Evolutionary conservation across 108 stramenopile species (phyloP).

Genomic region (Epithemia pelagica): DNA sequence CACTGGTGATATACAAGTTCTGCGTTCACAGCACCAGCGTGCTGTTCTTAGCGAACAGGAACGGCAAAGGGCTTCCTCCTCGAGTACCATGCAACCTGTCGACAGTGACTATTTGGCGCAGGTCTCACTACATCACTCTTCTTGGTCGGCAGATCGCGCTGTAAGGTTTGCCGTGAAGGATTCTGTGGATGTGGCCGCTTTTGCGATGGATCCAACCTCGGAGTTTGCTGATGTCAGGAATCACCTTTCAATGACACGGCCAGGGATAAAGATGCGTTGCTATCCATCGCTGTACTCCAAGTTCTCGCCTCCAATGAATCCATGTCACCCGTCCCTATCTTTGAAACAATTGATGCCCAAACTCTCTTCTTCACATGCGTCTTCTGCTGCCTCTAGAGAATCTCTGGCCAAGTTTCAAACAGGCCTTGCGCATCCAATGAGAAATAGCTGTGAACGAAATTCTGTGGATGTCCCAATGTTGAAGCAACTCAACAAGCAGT

Average conservation of each 20-base stretch:
- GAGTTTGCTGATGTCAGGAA: no score
- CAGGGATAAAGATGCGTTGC: not conserved
- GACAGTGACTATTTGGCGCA: not conserved
- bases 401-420: not conserved
- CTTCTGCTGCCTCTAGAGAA: not conserved
- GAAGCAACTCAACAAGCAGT: not conserved
- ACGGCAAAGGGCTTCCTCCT: not conserved
- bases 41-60: conserved; percentile 29
- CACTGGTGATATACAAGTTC: conserved; percentile 10
- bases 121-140: not conserved
- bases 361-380: not conserved
- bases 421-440: not conserved
- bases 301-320: not conserved
- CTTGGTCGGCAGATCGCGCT: not conserved
- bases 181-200: not conserved
- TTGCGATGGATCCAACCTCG: not conserved
- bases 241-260: not conserved
- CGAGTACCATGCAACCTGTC: not conserved
- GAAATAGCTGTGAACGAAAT: not conserved
- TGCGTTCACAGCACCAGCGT: conserved; percentile 13
- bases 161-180: not conserved
- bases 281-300: not conserved
- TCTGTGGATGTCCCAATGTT: not conserved
- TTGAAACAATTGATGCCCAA: not conserved
- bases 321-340: not conserved